Base-by-base conservation (phyloP, 2,329 filamentous ascomycete species). In the Phoma sp. region DNA sequence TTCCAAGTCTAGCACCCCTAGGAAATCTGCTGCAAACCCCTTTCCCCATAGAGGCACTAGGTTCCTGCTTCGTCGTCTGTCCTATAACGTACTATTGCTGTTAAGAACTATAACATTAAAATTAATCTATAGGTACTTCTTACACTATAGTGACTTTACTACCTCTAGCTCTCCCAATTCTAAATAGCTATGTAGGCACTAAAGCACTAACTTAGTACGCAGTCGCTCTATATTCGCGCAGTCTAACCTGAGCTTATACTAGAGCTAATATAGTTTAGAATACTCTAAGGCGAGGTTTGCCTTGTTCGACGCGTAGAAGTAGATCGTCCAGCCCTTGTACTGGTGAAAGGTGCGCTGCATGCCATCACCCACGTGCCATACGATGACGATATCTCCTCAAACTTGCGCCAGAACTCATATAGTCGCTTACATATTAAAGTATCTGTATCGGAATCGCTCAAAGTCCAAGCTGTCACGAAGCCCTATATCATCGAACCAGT, bases 1-100 rank as follows among this genome's bases (percentile, higher is more conserved):
- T 2, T 33, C 31, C 31, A 33, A 33, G 15, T 33, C 31, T 15
- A 3, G 15, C 6, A 9, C n/a, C 31, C 7, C 31, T 33, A 7
- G 31, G 7, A 33, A 33, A 12, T 81, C 87, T 56, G 85, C 87
- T 24, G 41, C 43, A 15, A 43, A 43, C 17, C 21, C 15, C 17
- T 43, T 17, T 32, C 40, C 40, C 17, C 33, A 32, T 29, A 43
- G 27, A 32, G 40, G 31, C 15, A 45, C 22, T 6, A 45, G 31
- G 4, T 27, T 17, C n/a, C 43, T 24, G n/a, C 38, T 21, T 21
- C 43, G 37, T 15, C 43, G 33, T 29, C 33, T 46, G 9, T 46
- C 43, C 33, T 33, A 46, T 4, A 7, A 25, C 15, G 24, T 37
- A 5, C 6, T 22, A 21, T 38, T n/a, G 24, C n/a, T 4, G 43